Conservation (phyloP, 2,329 filamentous ascomycete genomes). For the Trichoderma oligosporum region DNA sequence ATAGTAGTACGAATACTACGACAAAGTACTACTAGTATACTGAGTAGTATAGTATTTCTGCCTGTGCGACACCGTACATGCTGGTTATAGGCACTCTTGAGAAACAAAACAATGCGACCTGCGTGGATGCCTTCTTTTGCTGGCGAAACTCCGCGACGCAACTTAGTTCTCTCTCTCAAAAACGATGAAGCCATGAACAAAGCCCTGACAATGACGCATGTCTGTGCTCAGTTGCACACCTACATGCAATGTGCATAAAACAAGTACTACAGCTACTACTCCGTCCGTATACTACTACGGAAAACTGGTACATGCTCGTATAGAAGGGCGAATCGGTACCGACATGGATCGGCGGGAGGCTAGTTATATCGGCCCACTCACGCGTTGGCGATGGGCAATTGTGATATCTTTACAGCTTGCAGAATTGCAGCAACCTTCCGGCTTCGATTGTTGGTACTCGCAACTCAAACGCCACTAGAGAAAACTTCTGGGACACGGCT, state of each 20-base stretch:
- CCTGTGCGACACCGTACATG: not conserved
- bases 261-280: no score
- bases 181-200: not conserved
- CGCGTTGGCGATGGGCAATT: constrained; percentile 3
- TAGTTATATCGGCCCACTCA: constrained; percentile 11
- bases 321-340: constrained; percentile 8
- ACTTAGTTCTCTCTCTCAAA: not conserved
- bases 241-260: constrained; percentile 7
- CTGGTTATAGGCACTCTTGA: not conserved
- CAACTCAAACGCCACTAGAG: constrained; percentile 13
- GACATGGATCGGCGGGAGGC: constrained; percentile 12
- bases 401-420: constrained; percentile 14
- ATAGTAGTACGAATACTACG: not conserved
- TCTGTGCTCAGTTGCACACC: not conserved
- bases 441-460: not conserved
- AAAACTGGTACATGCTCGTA: not conserved
- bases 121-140: not conserved
- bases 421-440: constrained; percentile 13
- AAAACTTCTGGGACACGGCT: not conserved
- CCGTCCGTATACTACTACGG: not conserved
- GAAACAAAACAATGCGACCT: not conserved
- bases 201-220: not conserved
- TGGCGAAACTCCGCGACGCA: not conserved
- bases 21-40: no score
- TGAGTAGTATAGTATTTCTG: not conserved